phyloP scores from a whole-genome alignment of 306 rosid genomes.

The Malus fusca region DNA sequence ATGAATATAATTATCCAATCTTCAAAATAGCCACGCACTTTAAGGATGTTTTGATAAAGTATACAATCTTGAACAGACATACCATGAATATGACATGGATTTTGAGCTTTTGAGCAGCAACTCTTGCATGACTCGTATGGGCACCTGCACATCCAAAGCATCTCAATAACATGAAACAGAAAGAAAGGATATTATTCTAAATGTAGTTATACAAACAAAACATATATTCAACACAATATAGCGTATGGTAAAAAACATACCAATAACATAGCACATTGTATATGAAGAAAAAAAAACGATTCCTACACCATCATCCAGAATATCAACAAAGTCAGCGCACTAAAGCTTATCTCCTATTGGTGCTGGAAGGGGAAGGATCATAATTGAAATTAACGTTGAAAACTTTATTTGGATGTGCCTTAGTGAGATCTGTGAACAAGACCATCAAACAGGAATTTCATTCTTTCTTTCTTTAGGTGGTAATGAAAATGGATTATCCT shows the following conservation, averaged over 20 bases:
- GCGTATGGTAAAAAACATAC: too few species aligned
- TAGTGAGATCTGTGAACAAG: neutral
- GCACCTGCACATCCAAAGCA: constrained; percentile 48
- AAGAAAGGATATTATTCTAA: neutral
- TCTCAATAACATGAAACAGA: neutral
- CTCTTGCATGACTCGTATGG: constrained; percentile 89
- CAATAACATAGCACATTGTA: too few species aligned
- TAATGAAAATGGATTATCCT: neutral
- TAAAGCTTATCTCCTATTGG: neutral
- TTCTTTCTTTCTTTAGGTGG: neutral
- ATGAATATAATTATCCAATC: neutral
- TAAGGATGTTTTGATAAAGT: neutral
- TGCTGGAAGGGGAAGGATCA: neutral
- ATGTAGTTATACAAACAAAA: neutral
- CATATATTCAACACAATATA: neutral
- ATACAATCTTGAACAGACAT: constrained; percentile 4
- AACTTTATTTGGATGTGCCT: neutral
- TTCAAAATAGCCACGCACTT: neutral
- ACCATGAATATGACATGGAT: constrained; percentile 95
- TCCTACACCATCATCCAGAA: neutral
- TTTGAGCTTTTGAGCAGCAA: constrained; percentile 90
- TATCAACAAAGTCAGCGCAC: neutral
- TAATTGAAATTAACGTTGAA: neutral
- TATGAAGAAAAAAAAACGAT: neutral
- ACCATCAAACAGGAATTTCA: neutral